phyloP scores from a whole-genome alignment of 2,329 filamentous ascomycete species.

The Colletotrichum incanum region DNA sequence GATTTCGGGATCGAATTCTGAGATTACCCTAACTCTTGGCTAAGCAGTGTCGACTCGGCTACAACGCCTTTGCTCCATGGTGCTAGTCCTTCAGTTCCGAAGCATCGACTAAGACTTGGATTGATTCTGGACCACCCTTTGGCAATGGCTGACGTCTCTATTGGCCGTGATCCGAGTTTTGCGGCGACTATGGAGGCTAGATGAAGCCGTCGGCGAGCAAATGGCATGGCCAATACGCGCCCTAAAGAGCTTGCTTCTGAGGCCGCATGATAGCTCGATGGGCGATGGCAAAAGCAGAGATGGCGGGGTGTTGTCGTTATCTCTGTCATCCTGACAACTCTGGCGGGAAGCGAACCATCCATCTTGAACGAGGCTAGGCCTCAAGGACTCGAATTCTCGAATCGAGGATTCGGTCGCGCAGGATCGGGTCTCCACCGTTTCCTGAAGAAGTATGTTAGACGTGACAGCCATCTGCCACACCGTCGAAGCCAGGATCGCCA shows the following conservation, averaged over 20 bases:
- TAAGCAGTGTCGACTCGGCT: not conserved
- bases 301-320: slow-evolving; percentile 13
- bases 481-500: slow-evolving; percentile 13
- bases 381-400: not conserved
- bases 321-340: not conserved
- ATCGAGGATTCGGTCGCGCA: slow-evolving; percentile 1
- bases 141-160: not conserved
- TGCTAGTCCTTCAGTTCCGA: not conserved
- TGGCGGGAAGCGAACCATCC: slow-evolving; percentile 7
- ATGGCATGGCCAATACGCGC: not conserved
- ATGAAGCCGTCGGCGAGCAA: slow-evolving; percentile 8
- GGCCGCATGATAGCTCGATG: slow-evolving; percentile 14
- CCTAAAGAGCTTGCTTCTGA: not conserved
- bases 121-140: slow-evolving; percentile 6
- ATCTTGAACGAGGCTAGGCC: slow-evolving; percentile 2
- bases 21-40: not conserved
- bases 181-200: slow-evolving; percentile 22
- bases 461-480: slow-evolving; percentile 10
- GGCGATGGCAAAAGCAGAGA: not conserved
- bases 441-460: slow-evolving; percentile 14
- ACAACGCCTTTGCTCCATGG: not conserved
- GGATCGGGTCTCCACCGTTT: slow-evolving; percentile 20
- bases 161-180: slow-evolving; percentile 4
- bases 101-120: not conserved
- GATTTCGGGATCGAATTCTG: not conserved